Evolutionary conservation across 1,284 basidiomycete species (phyloP), one percentile per base, ranked within the genome.

Genomic region (Naganishia albida): DNA sequence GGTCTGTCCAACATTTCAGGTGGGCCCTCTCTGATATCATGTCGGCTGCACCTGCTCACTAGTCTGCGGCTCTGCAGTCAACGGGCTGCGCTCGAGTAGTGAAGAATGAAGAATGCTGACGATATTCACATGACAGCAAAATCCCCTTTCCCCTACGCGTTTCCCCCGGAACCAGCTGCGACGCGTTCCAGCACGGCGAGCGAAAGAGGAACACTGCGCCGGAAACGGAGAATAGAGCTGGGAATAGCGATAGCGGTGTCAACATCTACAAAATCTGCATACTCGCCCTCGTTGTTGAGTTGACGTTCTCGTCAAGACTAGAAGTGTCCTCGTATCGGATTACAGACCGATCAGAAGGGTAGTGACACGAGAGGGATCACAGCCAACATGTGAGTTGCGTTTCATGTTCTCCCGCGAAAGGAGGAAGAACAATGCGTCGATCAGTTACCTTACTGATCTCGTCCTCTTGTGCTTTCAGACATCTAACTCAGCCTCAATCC

Each of bases 301-400:
- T n/a, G n/a, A n/a, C n/a, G n/a, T 38, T 15, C 34, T 23, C 8
- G 51, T n/a, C n/a, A 39, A 30, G 4, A 2, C 18, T 10, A n/a
- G 51, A 10, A 53, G 16, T 20, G n/a, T 13, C 28, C 34, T 30
- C 4, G 7, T 38, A 26, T 51, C 51, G 51, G 51, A 20, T 10
- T 53, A 53, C 51, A 53, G 34, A 53, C 51, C 51, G 51, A 53
- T 30, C 18, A 39, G 34, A 20, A 20, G 7, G 6, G 30, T 10
- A 18, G 2, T 1, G 12, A 51, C 28, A 4, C 51, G 30, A 28
- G 51, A 38, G 34, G 30, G 30, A 23, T 38, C 51, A 20, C n/a
- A 12, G 18, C n/a, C 12, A 23, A 38, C 34, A 20, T 20, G 30
- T 30, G 49, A 30, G 49, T 28, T 20, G 42, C 42, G 42, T 43